Conservation (phyloP, 495 filamentous ascomycete genomes). For the Tuber magnatum region DNA sequence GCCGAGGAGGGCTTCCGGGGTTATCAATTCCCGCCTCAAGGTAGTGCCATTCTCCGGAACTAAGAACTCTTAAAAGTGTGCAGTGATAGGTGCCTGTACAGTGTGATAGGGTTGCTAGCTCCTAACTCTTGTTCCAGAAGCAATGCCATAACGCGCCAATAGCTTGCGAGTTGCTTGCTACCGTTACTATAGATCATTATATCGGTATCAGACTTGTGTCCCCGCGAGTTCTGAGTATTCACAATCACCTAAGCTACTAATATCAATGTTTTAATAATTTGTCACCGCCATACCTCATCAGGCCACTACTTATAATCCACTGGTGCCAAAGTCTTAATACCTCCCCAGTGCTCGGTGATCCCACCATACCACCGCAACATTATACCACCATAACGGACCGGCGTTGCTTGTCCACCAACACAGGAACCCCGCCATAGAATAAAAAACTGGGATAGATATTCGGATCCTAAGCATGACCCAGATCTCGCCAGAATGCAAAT, state of each 20-base stretch:
- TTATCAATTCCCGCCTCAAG: background rate
- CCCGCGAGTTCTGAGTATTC: background rate
- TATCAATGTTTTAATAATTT: background rate
- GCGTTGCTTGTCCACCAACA: background rate
- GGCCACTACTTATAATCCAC: background rate
- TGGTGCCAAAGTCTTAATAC: background rate
- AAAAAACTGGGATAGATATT: background rate
- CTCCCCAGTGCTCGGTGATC: background rate
- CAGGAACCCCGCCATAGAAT: background rate
- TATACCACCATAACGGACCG: background rate
- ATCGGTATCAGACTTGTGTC: background rate
- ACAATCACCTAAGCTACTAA: background rate
- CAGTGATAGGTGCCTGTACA: background rate
- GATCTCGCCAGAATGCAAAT: background rate
- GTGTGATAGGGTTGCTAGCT: background rate
- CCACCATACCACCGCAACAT: background rate
- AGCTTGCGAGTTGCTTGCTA: background rate
- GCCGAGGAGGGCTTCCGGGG: background rate
- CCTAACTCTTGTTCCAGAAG: background rate
- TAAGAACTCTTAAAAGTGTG: background rate
- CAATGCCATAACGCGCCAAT: background rate
- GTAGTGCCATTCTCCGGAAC: background rate
- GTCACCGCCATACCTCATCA: background rate
- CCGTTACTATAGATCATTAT: background rate
- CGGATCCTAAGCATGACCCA: background rate